A percentile compares a stretch with the other conserved stretches of the same genome.
Conservation (phyloP, 306 rosid genomes). For the Sphenostylis stenocarpa region DNA sequence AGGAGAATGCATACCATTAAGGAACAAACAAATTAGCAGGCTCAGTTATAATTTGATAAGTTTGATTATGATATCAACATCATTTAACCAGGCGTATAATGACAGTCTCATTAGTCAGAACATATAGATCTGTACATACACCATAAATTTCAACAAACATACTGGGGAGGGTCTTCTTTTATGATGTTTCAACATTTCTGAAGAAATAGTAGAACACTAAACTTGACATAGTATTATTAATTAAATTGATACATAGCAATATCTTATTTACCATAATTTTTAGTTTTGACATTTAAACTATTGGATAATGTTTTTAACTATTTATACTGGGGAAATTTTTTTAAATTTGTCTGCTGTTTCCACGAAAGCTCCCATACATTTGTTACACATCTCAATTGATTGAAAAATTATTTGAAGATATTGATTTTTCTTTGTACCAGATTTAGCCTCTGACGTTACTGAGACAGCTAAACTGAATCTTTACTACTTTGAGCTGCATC, state of each 20-base stretch:
- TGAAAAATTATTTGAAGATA: background rate
- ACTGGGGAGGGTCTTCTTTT: background rate
- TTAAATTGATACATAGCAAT: background rate
- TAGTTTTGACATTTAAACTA: background rate
- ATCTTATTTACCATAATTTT: background rate
- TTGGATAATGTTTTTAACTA: background rate
- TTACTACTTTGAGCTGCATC: slow-evolving; percentile 1
- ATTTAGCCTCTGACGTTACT: slow-evolving; percentile 1
- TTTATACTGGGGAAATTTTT: background rate
- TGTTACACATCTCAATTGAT: slow-evolving; percentile 1
- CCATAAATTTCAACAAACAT: slow-evolving; percentile 1
- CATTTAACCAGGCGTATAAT: background rate
- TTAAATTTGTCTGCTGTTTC: background rate
- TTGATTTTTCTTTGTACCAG: background rate
- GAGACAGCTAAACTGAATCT: slow-evolving; percentile 9
- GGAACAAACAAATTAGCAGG: background rate
- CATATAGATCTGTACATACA: background rate
- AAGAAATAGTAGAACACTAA: background rate
- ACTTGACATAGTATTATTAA: background rate
- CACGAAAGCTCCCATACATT: background rate
- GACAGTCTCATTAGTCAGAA: slow-evolving; percentile 1
- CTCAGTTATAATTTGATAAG: background rate
- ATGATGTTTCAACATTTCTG: background rate
- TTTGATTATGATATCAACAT: background rate
- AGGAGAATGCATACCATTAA: background rate